Evolutionary conservation across 2,329 filamentous ascomycete genomes (phyloP), one percentile per base, ranked within the genome.

Genomic region (Fusarium sp.): DNA sequence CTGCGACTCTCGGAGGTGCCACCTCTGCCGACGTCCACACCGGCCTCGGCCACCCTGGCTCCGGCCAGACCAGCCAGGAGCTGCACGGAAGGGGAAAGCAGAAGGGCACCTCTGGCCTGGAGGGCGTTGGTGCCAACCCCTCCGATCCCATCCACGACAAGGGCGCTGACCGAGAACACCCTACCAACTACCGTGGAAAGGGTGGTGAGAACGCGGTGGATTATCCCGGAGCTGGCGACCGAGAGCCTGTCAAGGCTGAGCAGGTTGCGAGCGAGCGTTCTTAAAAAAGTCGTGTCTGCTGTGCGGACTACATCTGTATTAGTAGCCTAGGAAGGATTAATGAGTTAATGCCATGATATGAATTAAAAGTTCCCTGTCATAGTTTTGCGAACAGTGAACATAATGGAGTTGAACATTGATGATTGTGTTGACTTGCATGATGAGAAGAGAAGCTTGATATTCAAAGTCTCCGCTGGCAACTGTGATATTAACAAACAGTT

Each of bases 21-120:
- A 83, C 80, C 0, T 80, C 77, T 19, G 72, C 71, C 21, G 75
- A 78, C 54, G 74, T 84, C 1, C 70, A 83, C 71, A 67, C 68
- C 13, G 76, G 79, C 1, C 65, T 75, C n/a, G 79, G 80, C 3
- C 76, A 78, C 57, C 80, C 81, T 0, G 53, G 75, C 6, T 66
- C 76, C 17, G 81, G 80, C 6, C 75, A 79, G 72, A 77, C 75
- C 6, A 72, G 71, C 39, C 66, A 71, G 14, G 80, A 84, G 68
- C 17, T 74, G 43, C 75, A 77, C 49, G 77, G 76, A n/a, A 39
- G 48, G 14, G 70, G 69, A 8, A 72, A 72, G 27, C 69, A 68
- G 19, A 78, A 77, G 67, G 74, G 77, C 48, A 56, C 74, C 2
- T 55, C 68, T 4, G 79, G 80, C 0, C 52, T 81, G 1, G 77